Percentiles rank a stretch among this genome's conserved stretches.
phyloP scores from a whole-genome alignment of 2,329 filamentous ascomycete species.

The Plenodomus lindquistii region DNA sequence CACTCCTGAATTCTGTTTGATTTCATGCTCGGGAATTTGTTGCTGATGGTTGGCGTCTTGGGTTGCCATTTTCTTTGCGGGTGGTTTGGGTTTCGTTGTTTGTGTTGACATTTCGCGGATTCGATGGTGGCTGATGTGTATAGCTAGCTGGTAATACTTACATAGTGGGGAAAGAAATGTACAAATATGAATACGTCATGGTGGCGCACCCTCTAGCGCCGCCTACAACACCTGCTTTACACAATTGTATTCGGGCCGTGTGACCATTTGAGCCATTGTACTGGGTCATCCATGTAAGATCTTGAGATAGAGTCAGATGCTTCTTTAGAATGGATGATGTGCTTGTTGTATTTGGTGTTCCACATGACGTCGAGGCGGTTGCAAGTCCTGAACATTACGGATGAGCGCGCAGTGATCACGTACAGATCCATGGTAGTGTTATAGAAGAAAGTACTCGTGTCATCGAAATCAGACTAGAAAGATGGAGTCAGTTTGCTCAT shows the following conservation, averaged over 20 bases:
- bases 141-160: neutral
- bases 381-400: too few relatives aligned
- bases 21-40: constrained; percentile 40
- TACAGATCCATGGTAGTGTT: too few relatives aligned
- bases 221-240: neutral
- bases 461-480: too few relatives aligned
- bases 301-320: neutral
- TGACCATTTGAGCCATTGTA: neutral
- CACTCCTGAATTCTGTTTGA: constrained; percentile 45
- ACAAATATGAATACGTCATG: neutral
- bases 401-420: too few relatives aligned
- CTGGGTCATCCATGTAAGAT: neutral
- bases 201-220: neutral
- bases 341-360: too few relatives aligned
- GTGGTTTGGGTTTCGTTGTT: constrained; percentile 11
- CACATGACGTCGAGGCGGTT: too few relatives aligned
- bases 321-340: too few relatives aligned
- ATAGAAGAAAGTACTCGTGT: too few relatives aligned
- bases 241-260: neutral
- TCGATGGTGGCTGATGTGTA: neutral
- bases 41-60: constrained; percentile 12
- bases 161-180: too few relatives aligned
- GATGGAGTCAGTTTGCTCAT: too few relatives aligned
- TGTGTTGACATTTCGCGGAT: constrained; percentile 7
- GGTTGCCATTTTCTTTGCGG: constrained; percentile 13